A percentile compares a stretch with the other conserved stretches of the same genome.
Evolutionary conservation across 768 basidiomycete genomes (phyloP).

Genomic region (Rhodocollybia butyracea): DNA sequence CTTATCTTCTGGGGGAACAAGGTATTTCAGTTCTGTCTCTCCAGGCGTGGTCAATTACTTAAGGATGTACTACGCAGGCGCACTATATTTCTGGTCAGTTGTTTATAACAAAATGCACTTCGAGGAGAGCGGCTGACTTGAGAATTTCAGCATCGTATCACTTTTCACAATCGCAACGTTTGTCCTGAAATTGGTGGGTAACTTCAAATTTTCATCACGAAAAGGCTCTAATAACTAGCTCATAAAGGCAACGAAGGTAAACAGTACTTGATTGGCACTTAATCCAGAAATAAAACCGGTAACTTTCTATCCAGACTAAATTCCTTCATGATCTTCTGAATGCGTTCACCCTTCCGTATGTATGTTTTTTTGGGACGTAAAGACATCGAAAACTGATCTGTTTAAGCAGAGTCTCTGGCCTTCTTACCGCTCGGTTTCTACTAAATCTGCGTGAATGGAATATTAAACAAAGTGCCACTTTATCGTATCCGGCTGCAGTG

Average conservation of each 20-base stretch:
- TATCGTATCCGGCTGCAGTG: background rate
- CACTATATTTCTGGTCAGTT: background rate
- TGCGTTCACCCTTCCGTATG: slow-evolving; percentile 8
- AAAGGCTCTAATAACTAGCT: background rate
- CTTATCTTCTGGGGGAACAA: slow-evolving; percentile 5
- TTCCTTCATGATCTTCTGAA: slow-evolving; percentile 8
- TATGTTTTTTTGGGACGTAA: background rate
- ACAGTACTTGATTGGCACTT: no score
- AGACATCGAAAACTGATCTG: background rate
- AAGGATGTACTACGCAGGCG: no score
- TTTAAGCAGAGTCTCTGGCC: slow-evolving; percentile 15
- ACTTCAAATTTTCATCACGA: background rate
- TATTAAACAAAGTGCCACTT: background rate
- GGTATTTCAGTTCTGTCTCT: no score
- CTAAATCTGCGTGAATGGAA: slow-evolving; percentile 18
- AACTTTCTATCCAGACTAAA: no score
- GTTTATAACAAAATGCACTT: background rate
- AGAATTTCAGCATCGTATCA: background rate
- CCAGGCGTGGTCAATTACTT: no score
- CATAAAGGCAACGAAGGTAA: background rate
- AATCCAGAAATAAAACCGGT: no score
- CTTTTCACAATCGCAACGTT: slow-evolving; percentile 2
- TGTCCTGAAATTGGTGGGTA: slow-evolving; percentile 3
- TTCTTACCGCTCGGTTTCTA: slow-evolving; percentile 22
- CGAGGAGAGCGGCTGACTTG: no score